Conservation (phyloP, 345 rosid species). For the Eutrema japonicum region DNA sequence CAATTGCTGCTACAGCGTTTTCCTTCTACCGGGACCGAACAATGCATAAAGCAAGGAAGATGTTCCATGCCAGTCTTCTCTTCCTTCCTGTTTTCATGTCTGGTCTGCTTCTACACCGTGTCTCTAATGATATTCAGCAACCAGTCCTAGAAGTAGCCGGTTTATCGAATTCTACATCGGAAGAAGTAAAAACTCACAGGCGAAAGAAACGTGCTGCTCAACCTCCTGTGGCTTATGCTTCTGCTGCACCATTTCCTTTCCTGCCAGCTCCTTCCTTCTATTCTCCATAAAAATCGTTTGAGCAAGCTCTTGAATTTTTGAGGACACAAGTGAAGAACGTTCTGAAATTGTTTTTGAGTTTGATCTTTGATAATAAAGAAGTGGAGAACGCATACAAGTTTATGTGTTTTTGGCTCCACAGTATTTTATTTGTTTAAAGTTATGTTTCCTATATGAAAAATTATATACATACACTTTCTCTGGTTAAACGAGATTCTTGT, state of each 20-base stretch:
- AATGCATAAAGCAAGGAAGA: slow-evolving; percentile 67
- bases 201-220: slow-evolving; percentile 42
- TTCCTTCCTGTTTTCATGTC: slow-evolving; percentile 93
- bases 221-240: slow-evolving; percentile 85
- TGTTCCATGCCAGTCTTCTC: slow-evolving; percentile 86
- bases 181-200: slow-evolving; percentile 23
- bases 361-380: slow-evolving; percentile 35
- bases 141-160: slow-evolving; percentile 35
- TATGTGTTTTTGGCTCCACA: slow-evolving; percentile 19
- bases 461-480: not conserved
- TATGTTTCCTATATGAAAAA: not conserved
- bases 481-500: too few relatives aligned
- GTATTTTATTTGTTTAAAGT: not conserved
- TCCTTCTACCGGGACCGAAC: slow-evolving; percentile 78
- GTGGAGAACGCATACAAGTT: slow-evolving; percentile 19
- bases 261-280: slow-evolving; percentile 77
- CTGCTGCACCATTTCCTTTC: slow-evolving; percentile 90
- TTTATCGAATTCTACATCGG: slow-evolving; percentile 32
- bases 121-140: slow-evolving; percentile 51
- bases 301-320: slow-evolving; percentile 28
- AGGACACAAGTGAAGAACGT: slow-evolving; percentile 12
- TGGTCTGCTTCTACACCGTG: slow-evolving; percentile 73
- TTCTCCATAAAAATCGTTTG: slow-evolving; percentile 21
- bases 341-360: slow-evolving; percentile 25
- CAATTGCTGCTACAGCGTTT: slow-evolving; percentile 78